A percentile compares a stretch with the other conserved stretches of the same genome.
phyloP scores from a whole-genome alignment of 495 filamentous ascomycete species.

The Chaetomium fimeti region DNA sequence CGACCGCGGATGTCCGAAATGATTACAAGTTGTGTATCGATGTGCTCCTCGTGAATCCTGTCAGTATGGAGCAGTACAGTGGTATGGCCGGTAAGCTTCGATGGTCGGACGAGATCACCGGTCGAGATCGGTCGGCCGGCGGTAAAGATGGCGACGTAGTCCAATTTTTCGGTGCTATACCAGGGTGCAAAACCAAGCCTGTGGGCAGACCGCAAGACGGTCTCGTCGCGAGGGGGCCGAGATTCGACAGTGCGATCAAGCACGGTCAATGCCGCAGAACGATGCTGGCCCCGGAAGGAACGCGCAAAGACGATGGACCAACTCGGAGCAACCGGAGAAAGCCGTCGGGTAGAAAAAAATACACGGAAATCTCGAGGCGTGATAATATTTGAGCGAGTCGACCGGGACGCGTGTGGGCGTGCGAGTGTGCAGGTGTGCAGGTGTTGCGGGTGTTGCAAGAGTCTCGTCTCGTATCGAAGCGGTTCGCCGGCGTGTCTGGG shows the following conservation, averaged over 20 bases:
- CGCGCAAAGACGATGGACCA: conserved; percentile 9
- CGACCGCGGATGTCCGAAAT: background rate
- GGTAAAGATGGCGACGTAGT: background rate
- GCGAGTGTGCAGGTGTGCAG: background rate
- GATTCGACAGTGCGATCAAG: conserved; percentile 18
- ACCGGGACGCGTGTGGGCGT: conserved; percentile 15
- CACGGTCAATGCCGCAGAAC: conserved; percentile 7
- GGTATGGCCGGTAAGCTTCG: background rate
- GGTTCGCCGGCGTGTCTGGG: conserved; percentile 14
- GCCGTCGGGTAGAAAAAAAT: conserved; percentile 7
- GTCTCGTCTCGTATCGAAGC: conserved; percentile 2
- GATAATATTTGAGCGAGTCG: conserved; percentile 1
- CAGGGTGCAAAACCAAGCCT: background rate
- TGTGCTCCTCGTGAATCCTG: no score
- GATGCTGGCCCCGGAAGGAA: conserved; percentile 16
- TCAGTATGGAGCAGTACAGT: background rate
- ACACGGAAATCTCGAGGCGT: conserved; percentile 10
- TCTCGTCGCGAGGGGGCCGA: background rate
- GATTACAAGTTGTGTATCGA: background rate
- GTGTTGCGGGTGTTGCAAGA: background rate
- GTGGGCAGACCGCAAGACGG: background rate
- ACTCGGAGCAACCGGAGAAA: conserved; percentile 9
- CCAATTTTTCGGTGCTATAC: background rate
- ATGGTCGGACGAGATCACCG: background rate
- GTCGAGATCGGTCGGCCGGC: background rate